Conservation (phyloP, 768 basidiomycete species). For the Phylloporus sp. region DNA sequence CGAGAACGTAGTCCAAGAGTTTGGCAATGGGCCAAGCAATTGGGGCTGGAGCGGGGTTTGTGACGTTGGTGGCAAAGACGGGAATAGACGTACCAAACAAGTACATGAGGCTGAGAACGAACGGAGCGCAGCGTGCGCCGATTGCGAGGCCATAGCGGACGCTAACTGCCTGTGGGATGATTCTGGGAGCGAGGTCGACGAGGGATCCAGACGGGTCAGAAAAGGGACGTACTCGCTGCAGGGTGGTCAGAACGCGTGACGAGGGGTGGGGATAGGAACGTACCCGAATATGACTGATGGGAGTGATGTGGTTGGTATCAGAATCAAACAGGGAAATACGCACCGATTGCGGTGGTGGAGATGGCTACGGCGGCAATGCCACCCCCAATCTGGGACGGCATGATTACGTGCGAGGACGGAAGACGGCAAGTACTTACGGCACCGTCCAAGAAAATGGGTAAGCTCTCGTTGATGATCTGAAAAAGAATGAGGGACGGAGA, state of each 20-base stretch:
- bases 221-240: conserved; percentile 34
- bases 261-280: conserved; percentile 13
- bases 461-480: conserved; percentile 79
- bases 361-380: conserved; percentile 72
- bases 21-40: conserved; percentile 69
- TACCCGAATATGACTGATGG: conserved; percentile 78
- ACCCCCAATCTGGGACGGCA: conserved; percentile 47
- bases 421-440: conserved; percentile 51
- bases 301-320: background rate
- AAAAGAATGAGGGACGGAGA: background rate
- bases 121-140: conserved; percentile 71
- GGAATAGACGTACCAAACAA: conserved; percentile 34
- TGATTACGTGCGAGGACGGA: conserved; percentile 50
- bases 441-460: conserved; percentile 77
- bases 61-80: background rate
- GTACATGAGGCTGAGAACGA: conserved; percentile 73
- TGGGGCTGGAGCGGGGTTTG: conserved; percentile 44
- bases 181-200: conserved; percentile 33
- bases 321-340: conserved; percentile 26
- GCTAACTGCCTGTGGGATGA: conserved; percentile 72
- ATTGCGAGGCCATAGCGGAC: conserved; percentile 74
- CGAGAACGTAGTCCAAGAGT: conserved; percentile 77
- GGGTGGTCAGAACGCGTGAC: background rate
- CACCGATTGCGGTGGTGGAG: conserved; percentile 58
- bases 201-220: background rate